Base-by-base conservation (phyloP, 805 yeast genomes). In the Yarrowia deformans region DNA sequence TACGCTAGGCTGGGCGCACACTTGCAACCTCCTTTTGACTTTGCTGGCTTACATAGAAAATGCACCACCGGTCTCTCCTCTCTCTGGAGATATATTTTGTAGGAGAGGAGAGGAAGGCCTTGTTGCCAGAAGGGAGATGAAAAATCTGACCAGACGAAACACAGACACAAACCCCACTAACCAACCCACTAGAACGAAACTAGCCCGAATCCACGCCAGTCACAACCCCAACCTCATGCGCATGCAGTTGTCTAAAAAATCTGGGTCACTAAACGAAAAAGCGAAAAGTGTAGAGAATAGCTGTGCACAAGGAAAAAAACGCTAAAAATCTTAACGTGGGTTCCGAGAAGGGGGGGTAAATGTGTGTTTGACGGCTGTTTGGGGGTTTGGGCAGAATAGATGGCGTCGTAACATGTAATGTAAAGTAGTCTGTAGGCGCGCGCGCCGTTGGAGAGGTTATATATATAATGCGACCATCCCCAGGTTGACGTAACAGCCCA, bases 251-350 rank as follows among this genome's bases (percentile, higher is more conserved):
- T 23, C 29, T 23, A 23, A 23, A 23, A 23, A 23, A 23, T 23
- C 29, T 23, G 29, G 29, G 29, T 23, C 29, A 23, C 29, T 23
- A 23, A 23, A 23, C 29, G 29, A 23, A 23, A 23, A 23, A 23
- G 29, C 29, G 29, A 23, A 23, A 23, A 23, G 29, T 23, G 29
- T 23, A 23, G 29, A 23, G 29, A 23, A 23, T 23, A 23, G 29
- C 29, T 23, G 29, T 23, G 29, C 29, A 34, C 37, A 39, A 39
- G 34, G 10, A 8, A 39, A 55, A 8, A 39, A 55, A 40, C 43
- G 19, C 63, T 55, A 40, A 55, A 55, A 55, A 55, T 19, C 54
- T 48, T 48, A 48, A 48, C 54, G 23, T 23, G 35, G 37, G 13
- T 19, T 18, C 58, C 58, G 29, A 23, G n/a, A n/a, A n/a, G 29